Base-by-base conservation (phyloP, 2,329 filamentous ascomycete species). In the Harringtonia lauricola region DNA sequence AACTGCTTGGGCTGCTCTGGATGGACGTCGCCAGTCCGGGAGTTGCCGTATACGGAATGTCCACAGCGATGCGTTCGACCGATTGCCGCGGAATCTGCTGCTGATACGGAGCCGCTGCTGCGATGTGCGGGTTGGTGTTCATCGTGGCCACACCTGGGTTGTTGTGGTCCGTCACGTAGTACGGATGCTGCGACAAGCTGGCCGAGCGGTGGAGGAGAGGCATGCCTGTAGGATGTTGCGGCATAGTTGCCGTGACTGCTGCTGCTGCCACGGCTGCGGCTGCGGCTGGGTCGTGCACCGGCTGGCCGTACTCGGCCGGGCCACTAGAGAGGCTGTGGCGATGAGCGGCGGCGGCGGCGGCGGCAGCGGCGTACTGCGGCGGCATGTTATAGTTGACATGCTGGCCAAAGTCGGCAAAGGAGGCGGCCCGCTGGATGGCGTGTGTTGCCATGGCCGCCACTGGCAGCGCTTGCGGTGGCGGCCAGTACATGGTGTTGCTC, bases 101-200 rank as follows among this genome's bases (percentile, higher is more conserved):
- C 45, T 69, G 61, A 36, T 49, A 46, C 6, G 43, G 19, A 15
- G 34, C 31, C 1, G 41, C 33, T 8, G 65, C 58, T n/a, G 67
- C 63, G 39, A 75, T 60, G 8, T 64, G 46, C 1, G 47, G 30
- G 12, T 46, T 46, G 12, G 73, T 68, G 58, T 72, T 76, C 68
- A 80, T 72, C 13, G 74, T 80, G 28, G 74, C 76, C 7, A 81
- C 71, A 13, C 71, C 74, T 10, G 76, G 75, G 52, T 79, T 79
- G 55, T 67, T 70, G 50, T 78, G 73, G 45, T 81, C 76, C 1
- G 77, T 71, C 26, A 80, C 67, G 52, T 78, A 82, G 55, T 70
- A 76, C 7, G 60, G 57, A 42, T 67, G 66, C 39, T 64, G 58
- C 3, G 67, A 63, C 53, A 73, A 61, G 55, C 64, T 68, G 6